These are phyloP conservation scores for Xylaria polymorpha DNA, from an alignment of 2,329 filamentous ascomycete genomes.

Conservation along the genomic window DNA sequence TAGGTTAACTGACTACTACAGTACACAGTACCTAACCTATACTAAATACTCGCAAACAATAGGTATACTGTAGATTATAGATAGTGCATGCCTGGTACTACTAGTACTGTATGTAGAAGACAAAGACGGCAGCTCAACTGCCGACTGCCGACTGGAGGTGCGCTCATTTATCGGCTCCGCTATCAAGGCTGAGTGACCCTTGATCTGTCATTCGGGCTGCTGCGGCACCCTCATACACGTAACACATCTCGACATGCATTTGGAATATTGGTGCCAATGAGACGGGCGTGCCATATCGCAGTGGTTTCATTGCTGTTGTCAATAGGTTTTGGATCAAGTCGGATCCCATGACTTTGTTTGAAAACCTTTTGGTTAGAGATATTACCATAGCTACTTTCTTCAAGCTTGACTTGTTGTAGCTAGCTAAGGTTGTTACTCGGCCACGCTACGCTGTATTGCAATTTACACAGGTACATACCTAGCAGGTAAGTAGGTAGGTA, in stretches of 20 bases:
- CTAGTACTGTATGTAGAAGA: too few species aligned
- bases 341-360: conserved; percentile 14
- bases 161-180: conserved; percentile 25
- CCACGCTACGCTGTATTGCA: too few species aligned
- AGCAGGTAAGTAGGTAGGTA: background rate
- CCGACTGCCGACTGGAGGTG: conserved; percentile 5
- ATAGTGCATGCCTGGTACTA: too few species aligned
- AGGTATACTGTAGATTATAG: too few species aligned
- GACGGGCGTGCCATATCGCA: conserved; percentile 20
- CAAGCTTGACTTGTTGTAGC: background rate
- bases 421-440: background rate
- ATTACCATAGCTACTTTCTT: background rate
- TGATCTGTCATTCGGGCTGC: conserved; percentile 24
- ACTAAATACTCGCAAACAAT: too few species aligned
- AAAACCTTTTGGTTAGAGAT: background rate
- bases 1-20: background rate
- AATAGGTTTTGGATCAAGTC: background rate
- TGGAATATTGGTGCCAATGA: conserved; percentile 19
- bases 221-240: conserved; percentile 24
- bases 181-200: conserved; percentile 37
- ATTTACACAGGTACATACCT: too few species aligned
- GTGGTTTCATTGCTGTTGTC: conserved; percentile 21
- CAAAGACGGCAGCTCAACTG: background rate
- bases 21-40: background rate
- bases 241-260: conserved; percentile 20